These are phyloP conservation scores for Fonsecaea monophora DNA, from an alignment of 2,329 filamentous ascomycete genomes.

Conservation along the genomic window DNA sequence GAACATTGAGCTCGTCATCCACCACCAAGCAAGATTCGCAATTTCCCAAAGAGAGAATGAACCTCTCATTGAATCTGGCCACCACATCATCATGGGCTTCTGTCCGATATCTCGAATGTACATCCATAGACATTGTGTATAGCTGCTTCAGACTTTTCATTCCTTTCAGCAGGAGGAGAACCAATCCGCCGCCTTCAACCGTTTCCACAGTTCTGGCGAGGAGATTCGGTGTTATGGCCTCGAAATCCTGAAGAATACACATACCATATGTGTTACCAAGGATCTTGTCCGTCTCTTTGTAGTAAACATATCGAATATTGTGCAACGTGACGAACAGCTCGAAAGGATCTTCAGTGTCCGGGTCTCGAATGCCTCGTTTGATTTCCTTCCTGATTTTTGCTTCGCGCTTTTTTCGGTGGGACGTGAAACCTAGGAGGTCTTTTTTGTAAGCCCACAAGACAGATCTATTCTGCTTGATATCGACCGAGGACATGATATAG, in stretches of 20 bases:
- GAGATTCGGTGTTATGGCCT: conserved; percentile 96
- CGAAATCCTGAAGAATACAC: conserved; percentile 98
- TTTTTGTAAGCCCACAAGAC: conserved; percentile 99
- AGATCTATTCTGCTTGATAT: conserved; percentile 93
- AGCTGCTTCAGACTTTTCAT: conserved; percentile 98
- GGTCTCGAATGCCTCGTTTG: conserved; percentile 89
- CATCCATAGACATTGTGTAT: conserved; percentile 96
- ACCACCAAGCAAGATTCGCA: conserved; percentile 95
- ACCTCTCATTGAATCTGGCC: conserved; percentile 96
- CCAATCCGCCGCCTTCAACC: conserved; percentile 92
- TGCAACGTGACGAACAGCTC: conserved; percentile 96
- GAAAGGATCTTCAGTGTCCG: conserved; percentile 92
- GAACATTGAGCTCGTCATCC: conserved; percentile 95
- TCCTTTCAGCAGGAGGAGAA: conserved; percentile 88
- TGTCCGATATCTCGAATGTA: conserved; percentile 93
- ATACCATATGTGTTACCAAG: conserved; percentile 97
- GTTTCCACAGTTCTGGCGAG: conserved; percentile 95
- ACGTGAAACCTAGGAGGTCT: conserved; percentile 91
- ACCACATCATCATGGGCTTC: conserved; percentile 95
- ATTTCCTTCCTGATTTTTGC: conserved; percentile 98
- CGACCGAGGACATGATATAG: conserved; percentile 87
- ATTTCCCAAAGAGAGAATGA: conserved; percentile 92
- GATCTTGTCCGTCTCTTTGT: conserved; percentile 99
- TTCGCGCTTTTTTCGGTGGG: conserved; percentile 97
- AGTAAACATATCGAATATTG: conserved; percentile 98